Base-by-base conservation (phyloP, 441 rosid genomes). In the Sinapis alba region DNA sequence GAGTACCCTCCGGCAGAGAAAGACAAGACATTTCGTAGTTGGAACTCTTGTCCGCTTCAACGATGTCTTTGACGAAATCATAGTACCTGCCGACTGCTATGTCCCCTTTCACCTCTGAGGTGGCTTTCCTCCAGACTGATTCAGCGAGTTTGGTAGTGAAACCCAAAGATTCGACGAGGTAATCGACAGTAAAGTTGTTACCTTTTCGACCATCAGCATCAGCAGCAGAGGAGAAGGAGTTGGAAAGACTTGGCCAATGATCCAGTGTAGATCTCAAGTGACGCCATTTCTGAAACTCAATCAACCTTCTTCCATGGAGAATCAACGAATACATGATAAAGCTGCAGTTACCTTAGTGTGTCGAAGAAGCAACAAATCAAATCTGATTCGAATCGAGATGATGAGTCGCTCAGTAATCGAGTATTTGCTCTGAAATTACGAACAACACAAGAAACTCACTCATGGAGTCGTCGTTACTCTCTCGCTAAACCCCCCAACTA, bases 131-230 rank as follows among this genome's bases (percentile, higher is more conserved):
- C 4, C 82, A 65, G 13, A 71, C 67, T 2, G 83, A 65, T 57
- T 53, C 32, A 3, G 87, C 79, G 43, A 81, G 56, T 1, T 68
- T 71, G 0, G 58, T 72, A 0, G 80, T 12, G 8, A 84, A 67
- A 12, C 85, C 84, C 10, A 83, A 12, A 0, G 85, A 82, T 1
- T 68, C 61, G 38, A 80, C 28, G 23, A 80, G 84, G 81, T 82
- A 82, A 19, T 81, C 68, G 34, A 74, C 80, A 0, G 80, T 75
- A 19, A 78, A 75, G 0, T 18, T 38, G 3, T 53, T n/a, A 0
- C 24, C 56, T 15, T 76, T 69, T 3, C 0, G 65, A 62, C 1
- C 38, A 36, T 61, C 34, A 26, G 1, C 1, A 32, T 0, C 19
- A 43, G 50, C n/a, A 0, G 34, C 27, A 51, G 62, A 54, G 27